A percentile compares a stretch with the other conserved stretches of the same genome.
These are phyloP conservation scores for Lentinus polychrous DNA, from an alignment of 1,284 basidiomycete species.

Conservation along the genomic window DNA sequence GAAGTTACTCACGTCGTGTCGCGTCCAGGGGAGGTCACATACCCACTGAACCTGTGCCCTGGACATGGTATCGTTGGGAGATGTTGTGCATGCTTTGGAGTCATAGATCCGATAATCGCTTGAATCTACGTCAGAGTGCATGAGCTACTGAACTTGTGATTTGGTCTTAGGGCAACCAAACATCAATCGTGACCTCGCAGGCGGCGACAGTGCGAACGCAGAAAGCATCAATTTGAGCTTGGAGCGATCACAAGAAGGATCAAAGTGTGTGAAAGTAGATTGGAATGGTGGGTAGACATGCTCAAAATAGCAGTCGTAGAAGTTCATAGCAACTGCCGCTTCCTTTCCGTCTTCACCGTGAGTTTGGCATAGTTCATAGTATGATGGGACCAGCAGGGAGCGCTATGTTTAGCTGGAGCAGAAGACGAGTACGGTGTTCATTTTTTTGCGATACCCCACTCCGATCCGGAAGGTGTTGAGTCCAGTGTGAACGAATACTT, in stretches of 20 bases:
- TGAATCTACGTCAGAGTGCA: background rate
- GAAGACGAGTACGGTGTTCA: background rate
- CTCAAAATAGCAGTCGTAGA: background rate
- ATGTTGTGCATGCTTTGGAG: background rate
- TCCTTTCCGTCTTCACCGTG: background rate
- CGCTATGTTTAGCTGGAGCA: background rate
- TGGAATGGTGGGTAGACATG: background rate
- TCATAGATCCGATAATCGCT: background rate
- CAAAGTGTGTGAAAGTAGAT: background rate
- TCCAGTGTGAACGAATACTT: background rate
- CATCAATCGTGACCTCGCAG: too few relatives aligned
- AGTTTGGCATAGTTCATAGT: background rate
- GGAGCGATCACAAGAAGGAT: background rate
- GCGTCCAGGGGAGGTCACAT: too few relatives aligned
- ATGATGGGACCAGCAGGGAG: background rate
- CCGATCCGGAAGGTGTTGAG: background rate
- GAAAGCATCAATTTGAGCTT: background rate
- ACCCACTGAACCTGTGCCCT: too few relatives aligned
- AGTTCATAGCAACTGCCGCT: background rate
- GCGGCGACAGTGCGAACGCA: background rate
- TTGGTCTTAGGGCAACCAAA: background rate
- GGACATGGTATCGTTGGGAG: background rate
- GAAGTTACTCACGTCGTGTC: background rate
- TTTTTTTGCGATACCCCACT: background rate
- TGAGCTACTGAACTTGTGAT: background rate